Base-by-base conservation (phyloP, 164 flowering plant species). In the Vitis riparia region DNA sequence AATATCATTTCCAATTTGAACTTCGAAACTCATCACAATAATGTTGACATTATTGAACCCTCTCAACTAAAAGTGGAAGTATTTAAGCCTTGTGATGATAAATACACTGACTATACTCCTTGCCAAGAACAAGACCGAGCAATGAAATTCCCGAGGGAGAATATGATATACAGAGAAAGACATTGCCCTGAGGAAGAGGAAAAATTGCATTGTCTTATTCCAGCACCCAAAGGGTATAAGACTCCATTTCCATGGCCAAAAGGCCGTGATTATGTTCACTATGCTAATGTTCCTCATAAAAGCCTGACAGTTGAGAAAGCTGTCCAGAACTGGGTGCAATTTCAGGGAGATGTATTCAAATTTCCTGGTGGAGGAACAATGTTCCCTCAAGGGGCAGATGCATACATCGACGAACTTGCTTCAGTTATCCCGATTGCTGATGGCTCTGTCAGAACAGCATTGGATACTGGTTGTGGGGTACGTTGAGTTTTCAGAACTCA, bases 291-390 rank as follows among this genome's bases (percentile, higher is more conserved):
- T 75, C 99, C 99, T 64, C 75, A 85, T 62, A 94, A 91, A 74
- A 81, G 83, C 80, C 72, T 94, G 78, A 86, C 95, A 2, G 91
- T 91, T 66, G 98, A 92, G 86, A 94, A 94, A 77, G 99, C 99
- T 63, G 85, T 73, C 9, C 99, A 94, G 79, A 84, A 94, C 68
- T 94, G 99, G 99, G 97, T 94, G 6, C 81, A 90, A 80, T 91
- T 69, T 81, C 82, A 90, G 78, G 99, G 99, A 48, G 75, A 91
- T 65, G 97, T 92, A 15, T 92, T 92, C 71, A 92, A 90, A 73
- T 94, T 94, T 81, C 99, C 99, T 0, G 99, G 99, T 64, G 99
- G 99, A 53, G 99, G 99, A 68, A 94, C 99, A 47, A 92, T 92
- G 99, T 94, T 94, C 65, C 99, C 99, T 72, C 91, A 92, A 63